These are phyloP conservation scores for Colletotrichum eleusines DNA, from an alignment of 2,329 filamentous ascomycete species.

Conservation along the genomic window DNA sequence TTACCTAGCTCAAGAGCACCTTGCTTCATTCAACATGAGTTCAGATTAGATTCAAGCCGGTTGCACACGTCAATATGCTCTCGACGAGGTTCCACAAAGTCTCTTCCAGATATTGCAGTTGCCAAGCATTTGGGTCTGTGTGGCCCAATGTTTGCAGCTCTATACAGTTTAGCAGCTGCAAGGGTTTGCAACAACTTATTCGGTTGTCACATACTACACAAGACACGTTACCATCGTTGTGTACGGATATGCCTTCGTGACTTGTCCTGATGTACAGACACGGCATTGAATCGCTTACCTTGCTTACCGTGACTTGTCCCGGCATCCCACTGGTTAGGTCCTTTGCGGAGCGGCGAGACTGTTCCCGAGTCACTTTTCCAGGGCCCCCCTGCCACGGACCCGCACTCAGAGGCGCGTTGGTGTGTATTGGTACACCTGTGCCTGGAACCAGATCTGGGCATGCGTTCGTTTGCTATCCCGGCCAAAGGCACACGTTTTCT, in stretches of 20 bases:
- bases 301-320: conserved; percentile 11
- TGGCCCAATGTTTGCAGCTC: background rate
- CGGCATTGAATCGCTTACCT: conserved; percentile 7
- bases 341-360: conserved; percentile 30
- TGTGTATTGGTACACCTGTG: conserved; percentile 23
- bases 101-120: background rate
- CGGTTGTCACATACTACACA: background rate
- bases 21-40: background rate
- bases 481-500: conserved; percentile 41
- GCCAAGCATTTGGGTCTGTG: background rate
- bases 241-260: conserved; percentile 6
- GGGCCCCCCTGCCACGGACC: conserved; percentile 33
- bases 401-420: conserved; percentile 33
- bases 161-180: background rate
- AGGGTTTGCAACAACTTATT: background rate
- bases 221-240: conserved; percentile 9
- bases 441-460: conserved; percentile 31
- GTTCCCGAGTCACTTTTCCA: conserved; percentile 31
- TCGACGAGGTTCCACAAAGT: background rate
- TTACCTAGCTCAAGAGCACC: conserved; percentile 6
- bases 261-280: conserved; percentile 3
- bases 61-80: background rate
- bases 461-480: conserved; percentile 37
- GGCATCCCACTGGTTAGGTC: conserved; percentile 17
- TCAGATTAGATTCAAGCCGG: background rate